These are phyloP conservation scores for Exophiala mesophila DNA, from an alignment of 2,329 filamentous ascomycete genomes.

Conservation along the genomic window DNA sequence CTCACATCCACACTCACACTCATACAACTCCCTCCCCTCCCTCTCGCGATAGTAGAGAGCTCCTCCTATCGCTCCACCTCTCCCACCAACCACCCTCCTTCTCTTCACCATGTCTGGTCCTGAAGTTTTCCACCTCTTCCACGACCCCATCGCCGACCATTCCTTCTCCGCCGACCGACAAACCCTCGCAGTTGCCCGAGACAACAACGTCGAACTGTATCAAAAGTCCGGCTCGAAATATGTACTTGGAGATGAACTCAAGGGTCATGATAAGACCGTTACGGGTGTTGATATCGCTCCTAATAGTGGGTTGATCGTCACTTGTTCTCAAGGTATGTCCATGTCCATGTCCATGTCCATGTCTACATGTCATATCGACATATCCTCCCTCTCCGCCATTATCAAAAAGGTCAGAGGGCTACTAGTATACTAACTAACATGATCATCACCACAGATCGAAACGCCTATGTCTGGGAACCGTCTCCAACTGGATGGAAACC, in stretches of 20 bases:
- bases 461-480: slow-evolving; percentile 96
- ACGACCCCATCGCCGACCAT: slow-evolving; percentile 93
- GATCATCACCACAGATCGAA: slow-evolving; percentile 67
- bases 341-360: too few relatives aligned
- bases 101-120: slow-evolving; percentile 75
- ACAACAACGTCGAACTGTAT: slow-evolving; percentile 88
- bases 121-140: slow-evolving; percentile 95
- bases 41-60: slow-evolving; percentile 87
- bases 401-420: too few relatives aligned
- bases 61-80: slow-evolving; percentile 68
- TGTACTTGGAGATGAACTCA: slow-evolving; percentile 83
- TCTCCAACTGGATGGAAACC: slow-evolving; percentile 92
- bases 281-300: slow-evolving; percentile 95
- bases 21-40: neutral
- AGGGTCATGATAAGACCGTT: slow-evolving; percentile 94
- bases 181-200: slow-evolving; percentile 84
- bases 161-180: slow-evolving; percentile 91
- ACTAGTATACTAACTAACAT: slow-evolving; percentile 1
- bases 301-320: slow-evolving; percentile 85
- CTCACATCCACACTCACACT: neutral
- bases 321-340: slow-evolving; percentile 80
- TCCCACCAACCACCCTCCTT: too few relatives aligned
- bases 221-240: slow-evolving; percentile 67
- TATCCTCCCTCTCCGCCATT: too few relatives aligned
- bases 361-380: too few relatives aligned